phyloP scores from a whole-genome alignment of 306 rosid genomes.

The Astragalus membranaceus region DNA sequence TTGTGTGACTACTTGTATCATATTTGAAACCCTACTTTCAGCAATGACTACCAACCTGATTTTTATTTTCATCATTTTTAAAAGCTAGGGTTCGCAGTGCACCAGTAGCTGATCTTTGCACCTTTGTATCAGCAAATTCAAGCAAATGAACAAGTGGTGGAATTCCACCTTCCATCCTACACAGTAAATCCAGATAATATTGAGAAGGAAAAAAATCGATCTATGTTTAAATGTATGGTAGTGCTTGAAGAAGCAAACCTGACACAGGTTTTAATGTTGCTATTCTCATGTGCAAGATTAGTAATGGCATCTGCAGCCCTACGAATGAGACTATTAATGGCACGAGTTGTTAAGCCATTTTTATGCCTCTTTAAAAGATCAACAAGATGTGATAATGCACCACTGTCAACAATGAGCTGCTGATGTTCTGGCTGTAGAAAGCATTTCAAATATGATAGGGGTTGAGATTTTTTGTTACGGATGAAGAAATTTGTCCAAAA shows the following conservation, averaged over 20 bases:
- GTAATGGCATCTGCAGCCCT: slow-evolving; percentile 99
- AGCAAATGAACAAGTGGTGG: slow-evolving; percentile 96
- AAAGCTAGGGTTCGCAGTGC: slow-evolving; percentile 93
- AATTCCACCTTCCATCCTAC: slow-evolving; percentile 96
- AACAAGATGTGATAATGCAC: slow-evolving; percentile 78
- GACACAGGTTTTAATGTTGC: slow-evolving; percentile 88
- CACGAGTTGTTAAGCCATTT: slow-evolving; percentile 49
- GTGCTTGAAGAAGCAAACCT: slow-evolving; percentile 49
- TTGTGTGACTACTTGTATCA: background rate
- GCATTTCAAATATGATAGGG: slow-evolving; percentile 19
- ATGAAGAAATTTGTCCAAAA: background rate
- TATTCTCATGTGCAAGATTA: slow-evolving; percentile 97
- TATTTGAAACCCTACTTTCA: slow-evolving; percentile 10
- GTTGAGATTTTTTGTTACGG: slow-evolving; percentile 23
- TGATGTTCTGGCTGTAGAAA: slow-evolving; percentile 96
- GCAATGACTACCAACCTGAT: slow-evolving; percentile 54
- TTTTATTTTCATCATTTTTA: slow-evolving; percentile 91
- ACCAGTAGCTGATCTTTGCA: slow-evolving; percentile 98
- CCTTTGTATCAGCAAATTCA: slow-evolving; percentile 78
- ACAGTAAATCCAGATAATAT: slow-evolving; percentile 18
- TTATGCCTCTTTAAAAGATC: slow-evolving; percentile 78
- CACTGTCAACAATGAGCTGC: slow-evolving; percentile 82
- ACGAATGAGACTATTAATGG: slow-evolving; percentile 84
- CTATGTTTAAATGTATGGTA: slow-evolving; percentile 1
- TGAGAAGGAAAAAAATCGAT: background rate